Evolutionary conservation across 495 filamentous ascomycete species (phyloP).

Genomic region (Penicillium argentinense): DNA sequence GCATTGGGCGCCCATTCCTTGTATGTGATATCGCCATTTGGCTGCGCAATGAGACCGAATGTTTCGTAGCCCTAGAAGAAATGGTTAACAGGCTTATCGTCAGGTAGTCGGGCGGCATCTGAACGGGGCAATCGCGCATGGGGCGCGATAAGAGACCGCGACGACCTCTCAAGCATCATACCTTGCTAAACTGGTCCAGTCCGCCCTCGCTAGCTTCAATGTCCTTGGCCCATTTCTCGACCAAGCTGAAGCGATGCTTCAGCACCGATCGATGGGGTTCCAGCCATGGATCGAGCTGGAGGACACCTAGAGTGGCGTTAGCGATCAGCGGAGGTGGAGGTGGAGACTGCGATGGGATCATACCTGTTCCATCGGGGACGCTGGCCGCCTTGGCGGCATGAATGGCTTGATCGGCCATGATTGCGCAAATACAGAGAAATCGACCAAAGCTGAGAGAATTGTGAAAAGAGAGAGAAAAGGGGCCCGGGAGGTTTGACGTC

Average conservation of each 20-base stretch:
- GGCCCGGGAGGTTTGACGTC: neutral
- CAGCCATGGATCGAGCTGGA: conserved; percentile 87
- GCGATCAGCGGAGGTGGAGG: neutral
- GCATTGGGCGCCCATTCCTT: conserved; percentile 97
- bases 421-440: neutral
- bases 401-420: conserved; percentile 1
- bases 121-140: neutral
- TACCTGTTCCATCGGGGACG: conserved; percentile 25
- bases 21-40: conserved; percentile 84
- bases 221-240: conserved; percentile 83
- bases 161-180: conserved; percentile 40
- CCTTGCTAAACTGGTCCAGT: conserved; percentile 87
- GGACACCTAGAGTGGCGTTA: conserved; percentile 59
- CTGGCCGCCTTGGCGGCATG: neutral
- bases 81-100: neutral
- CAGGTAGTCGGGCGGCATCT: neutral
- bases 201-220: conserved; percentile 85
- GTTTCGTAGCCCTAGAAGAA: conserved; percentile 66
- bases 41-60: conserved; percentile 77
- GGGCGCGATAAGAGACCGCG: neutral
- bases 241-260: conserved; percentile 71
- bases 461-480: neutral
- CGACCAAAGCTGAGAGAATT: neutral
- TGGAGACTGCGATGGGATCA: neutral
- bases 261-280: conserved; percentile 78